Base-by-base conservation (phyloP, 2,329 filamentous ascomycete species). In the Neonectria punicea region DNA sequence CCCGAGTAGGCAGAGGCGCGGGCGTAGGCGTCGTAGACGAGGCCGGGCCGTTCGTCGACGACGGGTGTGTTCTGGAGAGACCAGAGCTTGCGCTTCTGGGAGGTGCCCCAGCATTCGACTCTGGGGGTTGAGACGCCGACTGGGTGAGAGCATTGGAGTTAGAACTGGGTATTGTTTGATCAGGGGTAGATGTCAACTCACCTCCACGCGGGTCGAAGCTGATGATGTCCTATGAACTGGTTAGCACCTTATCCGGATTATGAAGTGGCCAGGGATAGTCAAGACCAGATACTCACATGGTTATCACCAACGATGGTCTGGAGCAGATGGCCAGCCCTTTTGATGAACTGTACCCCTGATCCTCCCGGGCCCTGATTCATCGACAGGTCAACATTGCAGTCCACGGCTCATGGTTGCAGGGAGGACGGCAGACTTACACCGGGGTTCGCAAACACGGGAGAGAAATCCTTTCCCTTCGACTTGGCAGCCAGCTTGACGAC, bases 181-280 rank as follows among this genome's bases (percentile, higher is more conserved):
- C 10, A 34, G 20, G 4, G 16, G 9, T 22, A 13, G 28, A 50
- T 16, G 20, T 1, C 9, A n/a, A 69, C 76, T 68, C 62, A 78
- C 81, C 75, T 20, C 85, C 85, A 22, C 85, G 79, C 1, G 84
- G 84, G 55, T 87, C 84, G 57, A 84, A 86, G 46, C 81, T 80
- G 61, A 87, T 80, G 2, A 87, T 78, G 53, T 87, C 84, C 76
- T 81, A n/a, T 18, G 11, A 30, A 10, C 16, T 4, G 14, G 44
- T 62, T 32, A 4, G 11, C 51, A 43, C 36, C 6, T 62, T 20
- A 30, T 8, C 28, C 25, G 50, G 28, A 14, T 39, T 6, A 39
- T 22, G 10, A 25, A 13, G 14, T 22, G 14, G 1, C 5, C 16
- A 1, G 6, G 20, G 3, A 14, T 4, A 20, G 8, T n/a, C 36